phyloP scores from a whole-genome alignment of 75 land plant species.

The Selaginella moellendorffii region DNA sequence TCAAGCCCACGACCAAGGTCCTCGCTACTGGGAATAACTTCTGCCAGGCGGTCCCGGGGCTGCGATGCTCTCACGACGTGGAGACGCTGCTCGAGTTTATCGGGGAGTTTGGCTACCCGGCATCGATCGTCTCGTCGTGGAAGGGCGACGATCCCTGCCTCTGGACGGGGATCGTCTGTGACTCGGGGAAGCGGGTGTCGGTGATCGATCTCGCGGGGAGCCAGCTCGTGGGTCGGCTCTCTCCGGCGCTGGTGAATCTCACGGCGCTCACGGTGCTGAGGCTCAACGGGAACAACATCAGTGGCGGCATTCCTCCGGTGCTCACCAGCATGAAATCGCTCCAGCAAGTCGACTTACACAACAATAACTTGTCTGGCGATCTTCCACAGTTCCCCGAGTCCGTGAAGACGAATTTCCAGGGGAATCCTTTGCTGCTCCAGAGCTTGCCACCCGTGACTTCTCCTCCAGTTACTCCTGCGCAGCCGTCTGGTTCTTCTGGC shows the following conservation, averaged over 20 bases:
- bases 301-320: conserved; percentile 39
- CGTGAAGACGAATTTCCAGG: conserved; percentile 27
- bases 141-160: conserved; percentile 64
- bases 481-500: not conserved
- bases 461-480: not conserved
- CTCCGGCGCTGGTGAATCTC: conserved; percentile 51
- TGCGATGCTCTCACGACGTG: conserved; percentile 40
- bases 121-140: conserved; percentile 40
- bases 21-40: conserved; percentile 23
- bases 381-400: conserved; percentile 31
- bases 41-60: conserved; percentile 29
- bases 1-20: conserved; percentile 10
- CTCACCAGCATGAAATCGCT: conserved; percentile 21
- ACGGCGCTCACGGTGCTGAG: conserved; percentile 29
- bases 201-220: conserved; percentile 31
- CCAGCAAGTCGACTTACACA: conserved; percentile 47
- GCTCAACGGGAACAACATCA: conserved; percentile 40
- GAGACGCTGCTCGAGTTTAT: conserved; percentile 38
- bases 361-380: conserved; percentile 50
- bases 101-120: conserved; percentile 41
- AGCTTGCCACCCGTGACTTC: not conserved
- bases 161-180: conserved; percentile 52
- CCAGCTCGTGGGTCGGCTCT: conserved; percentile 37
- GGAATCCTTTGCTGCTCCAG: conserved; percentile 28
- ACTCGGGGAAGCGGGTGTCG: conserved; percentile 23